phyloP scores from a whole-genome alignment of 331 rosid species.

The Malus hybrid region DNA sequence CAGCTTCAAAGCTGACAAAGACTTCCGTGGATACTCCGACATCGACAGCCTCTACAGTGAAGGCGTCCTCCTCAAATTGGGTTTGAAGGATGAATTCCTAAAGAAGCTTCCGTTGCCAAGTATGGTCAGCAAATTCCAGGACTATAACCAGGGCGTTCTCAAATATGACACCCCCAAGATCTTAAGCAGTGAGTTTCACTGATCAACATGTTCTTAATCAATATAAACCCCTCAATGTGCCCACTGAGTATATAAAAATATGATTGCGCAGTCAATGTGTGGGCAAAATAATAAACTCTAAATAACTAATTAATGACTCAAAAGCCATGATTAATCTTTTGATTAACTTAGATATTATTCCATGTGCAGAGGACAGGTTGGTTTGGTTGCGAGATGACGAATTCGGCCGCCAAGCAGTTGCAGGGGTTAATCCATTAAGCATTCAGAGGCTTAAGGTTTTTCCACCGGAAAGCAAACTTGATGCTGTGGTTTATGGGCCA shows the following conservation, averaged over 20 bases:
- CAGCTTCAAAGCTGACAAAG: conserved; percentile 51
- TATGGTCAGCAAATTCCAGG: conserved; percentile 46
- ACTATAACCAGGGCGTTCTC: conserved; percentile 54
- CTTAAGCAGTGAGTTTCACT: conserved; percentile 59
- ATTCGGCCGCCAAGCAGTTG: conserved; percentile 84
- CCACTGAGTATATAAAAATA: background rate
- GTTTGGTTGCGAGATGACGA: conserved; percentile 95
- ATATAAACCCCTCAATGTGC: background rate
- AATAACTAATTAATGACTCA: background rate
- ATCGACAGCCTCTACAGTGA: conserved; percentile 81
- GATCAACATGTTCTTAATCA: background rate
- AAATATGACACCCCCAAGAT: conserved; percentile 79
- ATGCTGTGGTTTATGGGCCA: conserved; percentile 66
- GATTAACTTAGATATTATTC: background rate
- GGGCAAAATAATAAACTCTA: background rate
- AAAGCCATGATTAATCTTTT: background rate
- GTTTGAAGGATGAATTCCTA: conserved; percentile 59
- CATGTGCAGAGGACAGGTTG: conserved; percentile 74
- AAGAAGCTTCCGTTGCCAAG: conserved; percentile 60
- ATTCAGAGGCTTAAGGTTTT: conserved; percentile 70
- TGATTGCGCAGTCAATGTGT: background rate
- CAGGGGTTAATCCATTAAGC: conserved; percentile 81
- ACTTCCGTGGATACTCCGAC: conserved; percentile 65
- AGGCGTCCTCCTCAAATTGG: conserved; percentile 56
- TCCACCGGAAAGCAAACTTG: conserved; percentile 86